Base-by-base conservation (phyloP, 1,139 yeast genomes). In the Blastobotrys aristatus region DNA sequence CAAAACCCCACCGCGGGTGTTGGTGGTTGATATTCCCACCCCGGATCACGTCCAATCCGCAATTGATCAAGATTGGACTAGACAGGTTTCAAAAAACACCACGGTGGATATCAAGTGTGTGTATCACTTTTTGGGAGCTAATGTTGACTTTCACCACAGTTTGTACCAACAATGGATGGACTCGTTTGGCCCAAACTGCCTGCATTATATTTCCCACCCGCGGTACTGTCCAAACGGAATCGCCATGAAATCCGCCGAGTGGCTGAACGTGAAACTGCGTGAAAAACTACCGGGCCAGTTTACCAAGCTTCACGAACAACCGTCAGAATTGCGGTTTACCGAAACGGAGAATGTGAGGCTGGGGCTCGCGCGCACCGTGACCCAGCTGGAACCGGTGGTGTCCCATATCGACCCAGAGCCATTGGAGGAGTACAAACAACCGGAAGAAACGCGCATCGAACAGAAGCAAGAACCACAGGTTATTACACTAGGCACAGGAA, bases 401-500 rank as follows among this genome's bases (percentile, higher is more conserved):
- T 46, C 43, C 17, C 51, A 45, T 34, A 50, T 53, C 20, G 31
- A 31, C 14, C 24, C 45, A 4, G n/a, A 37, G 3, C 29, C 43
- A 26, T 52, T 51, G 18, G 50, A 47, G 27, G 47, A 51, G 54
- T 47, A 43, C 3, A 30, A 22, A 3, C 16, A 32, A 18, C 21
- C 26, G 27, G 20, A 40, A 34, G 34, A 29, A 11, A 32, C n/a
- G 30, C 10, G 5, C 39, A 20, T n/a, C 30, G 18, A 18, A 6
- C 13, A 43, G 22, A 8, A 2, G 16, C 33, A 24, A 11, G 60
- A 59, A 29, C 60, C 87, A 0, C 92, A 88, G 57, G 69, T 84
- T 0, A 70, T 86, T 14, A 84, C 96, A 0, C 67, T 92, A 6
- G 99, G 99, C 7, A 92, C 98, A 0, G 98, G 98, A 0, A 84